Base-by-base conservation (phyloP, 108 stramenopile genomes). In the Pelagomonas calceolata region DNA sequence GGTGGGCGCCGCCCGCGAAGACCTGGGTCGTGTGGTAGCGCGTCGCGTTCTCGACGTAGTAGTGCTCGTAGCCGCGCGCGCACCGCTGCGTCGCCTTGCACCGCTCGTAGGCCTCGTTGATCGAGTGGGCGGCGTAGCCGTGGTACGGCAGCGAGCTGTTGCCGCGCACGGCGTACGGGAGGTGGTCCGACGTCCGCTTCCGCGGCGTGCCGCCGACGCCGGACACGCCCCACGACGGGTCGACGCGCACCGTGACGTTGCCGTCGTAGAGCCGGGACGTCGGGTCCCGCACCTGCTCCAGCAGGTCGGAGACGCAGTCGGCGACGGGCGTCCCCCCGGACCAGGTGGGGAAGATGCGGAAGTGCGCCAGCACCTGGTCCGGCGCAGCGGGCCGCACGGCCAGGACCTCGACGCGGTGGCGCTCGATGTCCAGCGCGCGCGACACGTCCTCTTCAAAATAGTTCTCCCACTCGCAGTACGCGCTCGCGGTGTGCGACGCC, bases 51-150 rank as follows among this genome's bases (percentile, higher is more conserved):
- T 75, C 68, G 51, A 79, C 74, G 71, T 88, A 80, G 74, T 86
- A 89, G 46, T 81, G 70, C 66, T 72, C 76, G 78, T 72, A 76
- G 33, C 81, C 90, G 26, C 87, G 78, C 69, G 81, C 85, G 66
- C 90, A 91, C 43, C 90, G 71, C 65, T 83, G 86, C 1, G 85
- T 87, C 34, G 84, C 86, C 78, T 89, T 89, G 71, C 90, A 91
- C 65, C 87, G 83, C 77, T 88, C 86, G 73, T 91, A 90, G 65
- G 64, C 43, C 51, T 75, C 75, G 30, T 32, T 31, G 33, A 78
- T 78, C 44, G 81, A 75, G 32, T 65, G 76, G 34, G 21, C 73
- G 45, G 70, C 66, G 66, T 72, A 80, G 77, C 32, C 68, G 75
- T 66, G 77, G 73, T 46, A 81, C 17, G 70, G 70, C 0, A 51